Conservation (phyloP, 2,329 filamentous ascomycete genomes). For the Talaromyces sp. region DNA sequence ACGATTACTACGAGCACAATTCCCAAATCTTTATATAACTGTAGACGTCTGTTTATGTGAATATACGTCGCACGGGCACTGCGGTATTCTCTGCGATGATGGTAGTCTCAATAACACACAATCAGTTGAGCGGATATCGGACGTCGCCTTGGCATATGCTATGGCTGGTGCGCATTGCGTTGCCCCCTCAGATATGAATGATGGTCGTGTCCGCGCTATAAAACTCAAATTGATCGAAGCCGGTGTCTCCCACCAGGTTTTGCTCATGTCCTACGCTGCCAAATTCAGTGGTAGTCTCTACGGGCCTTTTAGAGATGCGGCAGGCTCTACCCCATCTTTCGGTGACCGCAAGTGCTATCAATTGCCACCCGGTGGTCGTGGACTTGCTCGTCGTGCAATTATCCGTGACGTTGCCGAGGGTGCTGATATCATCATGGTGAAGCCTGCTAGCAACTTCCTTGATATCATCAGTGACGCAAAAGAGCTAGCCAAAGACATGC, state of each 20-base stretch:
- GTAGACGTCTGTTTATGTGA: conserved; percentile 96
- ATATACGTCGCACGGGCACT: conserved; percentile 97
- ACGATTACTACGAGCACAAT: conserved; percentile 74
- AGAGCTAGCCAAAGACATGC: conserved; percentile 85
- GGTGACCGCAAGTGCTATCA: conserved; percentile 97
- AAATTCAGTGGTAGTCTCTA: conserved; percentile 97
- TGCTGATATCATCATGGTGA: conserved; percentile 98
- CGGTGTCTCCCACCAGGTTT: conserved; percentile 82
- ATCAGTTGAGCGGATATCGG: conserved; percentile 89
- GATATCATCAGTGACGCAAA: conserved; percentile 98
- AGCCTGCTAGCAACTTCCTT: conserved; percentile 90
- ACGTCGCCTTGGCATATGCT: conserved; percentile 98
- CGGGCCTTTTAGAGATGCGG: conserved; percentile 94
- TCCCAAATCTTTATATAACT: conserved; percentile 86
- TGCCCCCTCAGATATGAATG: conserved; percentile 97
- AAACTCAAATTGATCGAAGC: conserved; percentile 97
- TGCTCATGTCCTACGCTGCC: conserved; percentile 96
- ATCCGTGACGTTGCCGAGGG: conserved; percentile 86
- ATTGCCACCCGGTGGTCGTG: conserved; percentile 85
- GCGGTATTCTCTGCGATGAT: conserved; percentile 90
- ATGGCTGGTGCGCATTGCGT: conserved; percentile 93
- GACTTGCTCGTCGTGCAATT: conserved; percentile 86
- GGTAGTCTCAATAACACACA: conserved; percentile 88
- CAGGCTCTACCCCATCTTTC: conserved; percentile 84
- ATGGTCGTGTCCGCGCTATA: conserved; percentile 93